Conservation (phyloP, 345 rosid species). For the Arabis alpina region DNA sequence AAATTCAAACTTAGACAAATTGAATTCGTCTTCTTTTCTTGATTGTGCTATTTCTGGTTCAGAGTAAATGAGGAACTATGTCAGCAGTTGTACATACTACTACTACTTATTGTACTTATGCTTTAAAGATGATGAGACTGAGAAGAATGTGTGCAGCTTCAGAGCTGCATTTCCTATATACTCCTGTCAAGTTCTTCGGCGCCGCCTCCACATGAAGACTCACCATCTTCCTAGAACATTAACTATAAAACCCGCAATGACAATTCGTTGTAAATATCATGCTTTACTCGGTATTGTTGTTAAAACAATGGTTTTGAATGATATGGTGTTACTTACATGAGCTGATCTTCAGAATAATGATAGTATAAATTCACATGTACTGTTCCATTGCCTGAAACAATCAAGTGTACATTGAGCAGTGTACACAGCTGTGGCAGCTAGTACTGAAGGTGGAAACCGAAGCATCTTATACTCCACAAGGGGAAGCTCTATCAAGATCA, state of each 20-base stretch:
- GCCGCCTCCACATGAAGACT: conserved; percentile 68
- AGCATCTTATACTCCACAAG: conserved; percentile 37
- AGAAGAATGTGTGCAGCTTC: conserved; percentile 66
- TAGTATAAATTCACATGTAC: conserved; percentile 49
- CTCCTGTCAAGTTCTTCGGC: conserved; percentile 79
- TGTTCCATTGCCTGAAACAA: conserved; percentile 78
- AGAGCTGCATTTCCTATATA: conserved; percentile 74
- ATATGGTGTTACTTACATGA: conserved; percentile 57
- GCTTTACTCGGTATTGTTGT: not conserved
- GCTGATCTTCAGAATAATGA: conserved; percentile 34
- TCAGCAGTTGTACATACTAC: no score
- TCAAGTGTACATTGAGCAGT: conserved; percentile 72
- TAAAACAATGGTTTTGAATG: not conserved
- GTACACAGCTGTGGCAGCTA: conserved; percentile 87
- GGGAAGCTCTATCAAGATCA: conserved; percentile 49
- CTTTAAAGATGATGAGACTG: conserved; percentile 24
- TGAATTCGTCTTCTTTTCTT: no score
- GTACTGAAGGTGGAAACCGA: conserved; percentile 56
- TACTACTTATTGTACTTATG: conserved; percentile 16
- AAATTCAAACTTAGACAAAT: no score
- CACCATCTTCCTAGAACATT: conserved; percentile 72
- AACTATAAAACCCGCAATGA: conserved; percentile 48
- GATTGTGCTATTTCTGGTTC: no score
- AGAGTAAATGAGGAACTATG: no score
- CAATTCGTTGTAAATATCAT: not conserved